A percentile compares a stretch with the other conserved stretches of the same genome.
These are phyloP conservation scores for Aspergillus caelatus DNA, from an alignment of 2,329 filamentous ascomycete genomes.

Conservation along the genomic window DNA sequence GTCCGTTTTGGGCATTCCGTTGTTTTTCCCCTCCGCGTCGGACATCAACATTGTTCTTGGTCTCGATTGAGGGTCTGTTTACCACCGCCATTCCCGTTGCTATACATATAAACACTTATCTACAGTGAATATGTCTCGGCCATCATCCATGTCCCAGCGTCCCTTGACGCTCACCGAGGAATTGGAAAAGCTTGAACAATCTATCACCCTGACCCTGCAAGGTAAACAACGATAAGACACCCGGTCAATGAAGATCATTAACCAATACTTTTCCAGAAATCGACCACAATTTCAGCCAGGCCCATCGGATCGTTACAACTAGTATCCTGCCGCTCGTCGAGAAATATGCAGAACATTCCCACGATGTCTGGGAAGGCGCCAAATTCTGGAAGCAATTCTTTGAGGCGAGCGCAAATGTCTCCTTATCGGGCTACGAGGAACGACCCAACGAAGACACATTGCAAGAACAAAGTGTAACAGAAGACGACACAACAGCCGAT, in stretches of 20 bases:
- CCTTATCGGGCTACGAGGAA: conserved; percentile 91
- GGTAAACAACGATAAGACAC: conserved; percentile 51
- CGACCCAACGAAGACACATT: conserved; percentile 62
- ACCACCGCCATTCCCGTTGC: background rate
- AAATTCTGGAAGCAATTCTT: conserved; percentile 99
- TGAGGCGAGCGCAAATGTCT: conserved; percentile 96
- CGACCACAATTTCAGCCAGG: conserved; percentile 96
- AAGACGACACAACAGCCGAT: conserved; percentile 59
- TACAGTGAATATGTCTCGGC: conserved; percentile 53
- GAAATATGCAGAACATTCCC: conserved; percentile 91
- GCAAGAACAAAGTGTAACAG: conserved; percentile 54
- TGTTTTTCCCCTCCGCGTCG: conserved; percentile 32
- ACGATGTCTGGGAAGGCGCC: conserved; percentile 93
- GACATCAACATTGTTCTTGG: conserved; percentile 20
- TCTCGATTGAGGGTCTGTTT: background rate
- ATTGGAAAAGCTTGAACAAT: conserved; percentile 92
- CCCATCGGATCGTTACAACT: conserved; percentile 91
- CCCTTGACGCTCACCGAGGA: conserved; percentile 86
- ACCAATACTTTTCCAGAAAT: conserved; percentile 68
- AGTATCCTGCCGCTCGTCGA: conserved; percentile 93
- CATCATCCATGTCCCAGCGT: conserved; percentile 51
- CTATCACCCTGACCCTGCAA: conserved; percentile 93
- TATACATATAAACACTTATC: background rate
- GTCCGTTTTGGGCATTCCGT: conserved; percentile 32
- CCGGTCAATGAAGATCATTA: conserved; percentile 14